Conservation (phyloP, 495 filamentous ascomycete species). For the Xylaria palmicola region DNA sequence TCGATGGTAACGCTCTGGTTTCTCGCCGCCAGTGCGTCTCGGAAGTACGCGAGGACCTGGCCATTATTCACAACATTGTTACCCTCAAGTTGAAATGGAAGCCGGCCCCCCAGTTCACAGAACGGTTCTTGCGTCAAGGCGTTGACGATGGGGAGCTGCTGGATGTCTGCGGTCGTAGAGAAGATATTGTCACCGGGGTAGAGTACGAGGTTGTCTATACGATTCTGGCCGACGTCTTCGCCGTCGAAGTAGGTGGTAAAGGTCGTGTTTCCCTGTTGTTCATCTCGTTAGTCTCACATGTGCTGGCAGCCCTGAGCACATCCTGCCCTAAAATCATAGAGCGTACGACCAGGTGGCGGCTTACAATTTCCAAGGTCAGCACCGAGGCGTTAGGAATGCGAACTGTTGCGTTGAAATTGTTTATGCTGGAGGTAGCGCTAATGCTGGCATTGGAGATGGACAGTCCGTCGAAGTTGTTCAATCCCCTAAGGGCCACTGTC, state of each 20-base stretch:
- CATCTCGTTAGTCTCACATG: neutral
- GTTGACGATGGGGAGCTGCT: slow-evolving; percentile 49
- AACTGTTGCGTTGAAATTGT: slow-evolving; percentile 64
- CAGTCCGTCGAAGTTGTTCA: slow-evolving; percentile 57
- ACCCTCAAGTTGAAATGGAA: slow-evolving; percentile 61
- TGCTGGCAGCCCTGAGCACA: neutral
- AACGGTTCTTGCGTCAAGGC: slow-evolving; percentile 35
- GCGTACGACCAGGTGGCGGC: slow-evolving; percentile 10
- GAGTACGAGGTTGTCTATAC: slow-evolving; percentile 58
- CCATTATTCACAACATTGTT: slow-evolving; percentile 59
- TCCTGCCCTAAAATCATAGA: neutral
- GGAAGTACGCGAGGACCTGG: slow-evolving; percentile 61
- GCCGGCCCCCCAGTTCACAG: slow-evolving; percentile 50
- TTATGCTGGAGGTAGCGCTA: slow-evolving; percentile 39
- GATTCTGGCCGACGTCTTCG: slow-evolving; percentile 52
- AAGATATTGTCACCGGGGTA: slow-evolving; percentile 58
- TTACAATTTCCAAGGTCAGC: slow-evolving; percentile 63
- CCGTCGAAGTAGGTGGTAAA: slow-evolving; percentile 57
- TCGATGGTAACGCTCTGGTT: slow-evolving; percentile 40
- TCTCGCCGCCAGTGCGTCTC: slow-evolving; percentile 37
- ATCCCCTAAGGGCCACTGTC: slow-evolving; percentile 39
- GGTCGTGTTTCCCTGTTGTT: slow-evolving; percentile 61
- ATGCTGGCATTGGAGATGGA: slow-evolving; percentile 54
- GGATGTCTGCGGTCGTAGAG: slow-evolving; percentile 53
- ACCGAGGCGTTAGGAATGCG: slow-evolving; percentile 70